Evolutionary conservation across 1,284 basidiomycete genomes (phyloP).

Genomic region (Ganoderma boninense): DNA sequence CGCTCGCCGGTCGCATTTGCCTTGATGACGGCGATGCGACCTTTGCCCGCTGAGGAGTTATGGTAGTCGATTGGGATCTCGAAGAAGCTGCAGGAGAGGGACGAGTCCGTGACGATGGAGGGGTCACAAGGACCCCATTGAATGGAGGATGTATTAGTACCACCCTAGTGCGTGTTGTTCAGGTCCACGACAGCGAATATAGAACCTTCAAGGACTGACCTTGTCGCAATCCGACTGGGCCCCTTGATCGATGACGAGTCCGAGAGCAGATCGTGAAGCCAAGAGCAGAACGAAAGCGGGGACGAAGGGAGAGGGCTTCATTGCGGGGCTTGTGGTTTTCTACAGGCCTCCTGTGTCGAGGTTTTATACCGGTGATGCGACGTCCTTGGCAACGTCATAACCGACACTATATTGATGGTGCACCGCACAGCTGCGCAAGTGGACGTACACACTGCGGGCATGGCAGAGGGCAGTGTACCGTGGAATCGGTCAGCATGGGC

Average conservation of each 20-base stretch:
- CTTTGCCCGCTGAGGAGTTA: constrained; percentile 14
- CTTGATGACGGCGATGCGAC: constrained; percentile 19
- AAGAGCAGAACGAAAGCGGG: background rate
- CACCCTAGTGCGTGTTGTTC: background rate
- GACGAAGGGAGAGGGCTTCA: background rate
- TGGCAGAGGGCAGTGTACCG: no score
- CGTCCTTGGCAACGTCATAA: no score
- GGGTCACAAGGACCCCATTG: constrained; percentile 24
- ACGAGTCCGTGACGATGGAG: constrained; percentile 6
- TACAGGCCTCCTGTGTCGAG: background rate
- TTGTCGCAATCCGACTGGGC: background rate
- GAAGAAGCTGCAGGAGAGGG: constrained; percentile 16
- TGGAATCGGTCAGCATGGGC: no score
- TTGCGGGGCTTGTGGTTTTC: background rate
- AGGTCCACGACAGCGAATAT: background rate
- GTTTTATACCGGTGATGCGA: background rate
- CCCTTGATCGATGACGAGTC: background rate
- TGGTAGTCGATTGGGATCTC: constrained; percentile 29
- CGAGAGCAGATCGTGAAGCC: background rate
- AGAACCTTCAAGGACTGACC: background rate
- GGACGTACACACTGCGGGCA: no score
- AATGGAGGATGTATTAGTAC: background rate
- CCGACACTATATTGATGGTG: background rate
- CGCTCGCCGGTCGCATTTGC: constrained; percentile 20
- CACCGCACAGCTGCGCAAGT: background rate